These are phyloP conservation scores for Aethionema arabicum DNA, from an alignment of 345 rosid species.

Conservation along the genomic window DNA sequence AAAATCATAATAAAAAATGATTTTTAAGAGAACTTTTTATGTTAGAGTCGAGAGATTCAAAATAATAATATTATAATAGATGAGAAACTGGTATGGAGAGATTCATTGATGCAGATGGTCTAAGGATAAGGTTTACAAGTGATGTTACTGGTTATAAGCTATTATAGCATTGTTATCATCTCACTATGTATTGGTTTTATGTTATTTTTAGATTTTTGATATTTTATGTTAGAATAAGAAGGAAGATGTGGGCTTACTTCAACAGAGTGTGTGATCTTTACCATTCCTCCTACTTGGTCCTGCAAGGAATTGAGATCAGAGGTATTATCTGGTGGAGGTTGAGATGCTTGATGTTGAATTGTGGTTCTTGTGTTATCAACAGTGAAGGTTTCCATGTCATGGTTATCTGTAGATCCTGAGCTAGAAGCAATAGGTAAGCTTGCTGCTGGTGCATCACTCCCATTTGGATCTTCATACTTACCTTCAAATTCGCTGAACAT, in stretches of 20 bases:
- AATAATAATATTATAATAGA: no score
- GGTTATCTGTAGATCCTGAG: slow-evolving; percentile 62
- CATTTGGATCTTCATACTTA: slow-evolving; percentile 76
- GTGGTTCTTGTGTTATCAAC: slow-evolving; percentile 43
- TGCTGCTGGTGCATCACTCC: slow-evolving; percentile 46
- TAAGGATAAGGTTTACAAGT: no score
- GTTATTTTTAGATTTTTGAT: neutral
- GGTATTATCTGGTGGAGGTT: slow-evolving; percentile 39
- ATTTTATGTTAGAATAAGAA: neutral
- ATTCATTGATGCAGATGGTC: no score
- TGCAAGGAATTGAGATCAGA: slow-evolving; percentile 63
- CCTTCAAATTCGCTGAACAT: slow-evolving; percentile 82
- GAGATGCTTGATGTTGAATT: slow-evolving; percentile 43
- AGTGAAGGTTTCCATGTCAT: slow-evolving; percentile 41
- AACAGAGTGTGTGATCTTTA: slow-evolving; percentile 74
- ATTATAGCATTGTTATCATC: no score
- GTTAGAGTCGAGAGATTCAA: no score
- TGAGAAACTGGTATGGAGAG: no score
- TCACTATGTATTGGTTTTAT: neutral
- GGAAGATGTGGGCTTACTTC: slow-evolving; percentile 57
- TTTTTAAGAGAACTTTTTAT: no score
- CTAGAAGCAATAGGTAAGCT: slow-evolving; percentile 56
- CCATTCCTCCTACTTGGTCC: slow-evolving; percentile 83
- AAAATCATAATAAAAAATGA: no score
- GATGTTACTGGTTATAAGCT: no score